Conservation (phyloP, 306 rosid genomes). For the Carpinus fangiana region DNA sequence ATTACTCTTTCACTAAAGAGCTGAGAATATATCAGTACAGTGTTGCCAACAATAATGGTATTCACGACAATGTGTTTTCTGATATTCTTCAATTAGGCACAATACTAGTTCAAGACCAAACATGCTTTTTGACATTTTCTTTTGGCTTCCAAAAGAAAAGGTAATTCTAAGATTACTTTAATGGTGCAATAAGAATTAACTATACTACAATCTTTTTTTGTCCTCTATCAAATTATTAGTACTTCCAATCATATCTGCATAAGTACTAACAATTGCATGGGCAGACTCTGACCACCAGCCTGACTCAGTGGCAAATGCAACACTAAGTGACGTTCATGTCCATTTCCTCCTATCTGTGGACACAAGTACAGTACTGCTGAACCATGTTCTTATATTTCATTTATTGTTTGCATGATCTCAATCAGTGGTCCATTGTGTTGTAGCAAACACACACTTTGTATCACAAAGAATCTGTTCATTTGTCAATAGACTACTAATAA, state of each 20-base stretch:
- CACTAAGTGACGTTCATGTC: neutral
- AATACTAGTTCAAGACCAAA: neutral
- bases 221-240: neutral
- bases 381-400: neutral
- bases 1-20: neutral
- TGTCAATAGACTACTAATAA: neutral
- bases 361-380: neutral
- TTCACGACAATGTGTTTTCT: neutral
- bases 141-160: neutral
- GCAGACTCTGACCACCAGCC: neutral
- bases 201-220: neutral
- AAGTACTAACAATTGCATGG: neutral
- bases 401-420: neutral
- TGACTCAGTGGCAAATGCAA: slow-evolving; percentile 3
- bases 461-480: neutral
- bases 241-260: neutral
- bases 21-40: neutral
- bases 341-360: neutral
- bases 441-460: neutral
- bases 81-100: neutral
- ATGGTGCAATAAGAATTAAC: neutral
- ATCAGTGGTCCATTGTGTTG: neutral
- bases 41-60: neutral
- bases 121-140: neutral
- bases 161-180: neutral